Base-by-base conservation (phyloP, 176 grass and related monocot species). In the Oryza glaberrima region DNA sequence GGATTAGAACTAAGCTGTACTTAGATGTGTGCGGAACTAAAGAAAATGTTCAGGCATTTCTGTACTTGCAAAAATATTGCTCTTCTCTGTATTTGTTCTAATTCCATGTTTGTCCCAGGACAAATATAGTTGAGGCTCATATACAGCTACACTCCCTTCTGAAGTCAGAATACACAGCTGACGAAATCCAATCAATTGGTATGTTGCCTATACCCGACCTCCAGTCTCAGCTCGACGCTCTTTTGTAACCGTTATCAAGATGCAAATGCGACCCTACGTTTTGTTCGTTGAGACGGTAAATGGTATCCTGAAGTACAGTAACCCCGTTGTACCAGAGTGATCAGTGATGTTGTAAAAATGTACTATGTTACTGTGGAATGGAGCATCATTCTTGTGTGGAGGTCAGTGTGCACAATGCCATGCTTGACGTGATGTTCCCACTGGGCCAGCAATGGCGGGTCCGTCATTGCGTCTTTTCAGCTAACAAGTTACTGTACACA, bases 101-200 rank as follows among this genome's bases (percentile, higher is more conserved):
- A 49, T 11, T 38, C 14, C 26, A 75, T 25, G 49, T 71, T 63
- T 75, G 28, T 15, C 79, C 13, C 68, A 94, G 94, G 87, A 94
- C 97, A 71, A 96, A 96, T 85, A 94, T 96, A 79, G 82, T 99
- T 45, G 94, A 99, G 89, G 94, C 97, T 48, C 97, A 99, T 70
- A 64, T 92, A 85, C 94, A 99, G 76, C 84, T 99, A 20, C 90
- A 94, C 36, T 89, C 80, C 63, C 85, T 96, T 84, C 79, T 96
- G 83, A 94, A 91, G 78, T 91, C 96, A 2, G 96, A 99, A 83
- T 96, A 99, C 91, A 88, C 91, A 2, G 77, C 66, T 15, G 91
- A 94, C 14, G 91, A 99, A 88, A 92, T 96, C 69, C 77, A 91
- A 30, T 90, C 80, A 38, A 89, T 99, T 7, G 83, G 91, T 45